Percentiles rank a stretch among this genome's conserved stretches.
These are phyloP conservation scores for Posidonia australis DNA, from an alignment of 106 monocot genomes.

Conservation along the genomic window DNA sequence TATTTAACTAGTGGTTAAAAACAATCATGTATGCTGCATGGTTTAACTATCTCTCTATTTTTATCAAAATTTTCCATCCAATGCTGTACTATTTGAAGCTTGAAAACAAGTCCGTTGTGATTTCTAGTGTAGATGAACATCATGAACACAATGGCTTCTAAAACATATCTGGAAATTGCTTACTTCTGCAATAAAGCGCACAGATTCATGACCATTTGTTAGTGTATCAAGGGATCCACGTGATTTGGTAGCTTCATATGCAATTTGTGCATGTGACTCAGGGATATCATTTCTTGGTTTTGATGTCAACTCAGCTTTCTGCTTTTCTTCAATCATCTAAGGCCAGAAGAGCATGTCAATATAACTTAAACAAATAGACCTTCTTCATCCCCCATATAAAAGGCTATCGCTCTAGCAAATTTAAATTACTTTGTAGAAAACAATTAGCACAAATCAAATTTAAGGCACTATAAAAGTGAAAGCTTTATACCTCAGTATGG, in stretches of 20 bases:
- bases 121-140: background rate
- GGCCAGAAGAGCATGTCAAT: slow-evolving; percentile 1
- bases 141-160: background rate
- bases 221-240: slow-evolving; percentile 13
- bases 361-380: background rate
- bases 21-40: background rate
- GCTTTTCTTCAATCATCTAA: slow-evolving; percentile 60
- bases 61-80: background rate
- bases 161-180: slow-evolving; percentile 1
- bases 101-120: background rate
- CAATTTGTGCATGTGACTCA: slow-evolving; percentile 11
- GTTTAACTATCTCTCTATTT: background rate
- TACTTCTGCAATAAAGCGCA: slow-evolving; percentile 61
- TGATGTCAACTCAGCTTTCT: slow-evolving; percentile 19
- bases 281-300: slow-evolving; percentile 13
- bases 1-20: background rate
- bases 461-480: background rate
- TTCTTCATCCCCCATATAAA: background rate
- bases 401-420: too few species aligned
- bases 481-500: slow-evolving; percentile 38
- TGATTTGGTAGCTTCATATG: slow-evolving; percentile 16
- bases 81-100: background rate
- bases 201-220: slow-evolving; percentile 19
- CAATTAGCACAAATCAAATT: background rate
- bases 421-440: background rate